Base-by-base conservation (phyloP, 1,284 basidiomycete species). In the Macrocystidia cucumis region DNA sequence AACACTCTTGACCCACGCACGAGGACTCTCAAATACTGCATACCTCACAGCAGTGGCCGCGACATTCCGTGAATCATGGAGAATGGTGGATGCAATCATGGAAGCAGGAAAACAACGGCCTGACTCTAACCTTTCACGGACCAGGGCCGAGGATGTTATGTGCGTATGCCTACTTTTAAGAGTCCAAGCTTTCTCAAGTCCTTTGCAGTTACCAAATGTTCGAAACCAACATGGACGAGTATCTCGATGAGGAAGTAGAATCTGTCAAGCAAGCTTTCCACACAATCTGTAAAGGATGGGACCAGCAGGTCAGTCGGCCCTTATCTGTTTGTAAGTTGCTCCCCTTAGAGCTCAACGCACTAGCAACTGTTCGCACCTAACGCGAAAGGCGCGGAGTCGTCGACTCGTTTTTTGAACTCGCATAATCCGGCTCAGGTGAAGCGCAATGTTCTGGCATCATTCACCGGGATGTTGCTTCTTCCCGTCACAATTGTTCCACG, bases 401-500 rank as follows among this genome's bases (percentile, higher is more conserved):
- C n/a, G 25, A 16, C 45, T 0, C 74, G 74, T 19, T 96, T 97
- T 57, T 67, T 96, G 3, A 67, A 73, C 3, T 85, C 91, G 0
- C 75, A 83, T 32, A 96, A 97, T 49, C 91, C 93, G 0, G 91
- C 91, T 0, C 79, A 84, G 43, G 79, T 95, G 39, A 98, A 98
- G 55, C 78, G 90, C 13, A 96, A 86, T 44, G 88, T 98, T 8
- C 70, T 98, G 1, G 83, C 89, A 0, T 89, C 89, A 0, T 98
- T 98, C 60, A 88, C 88, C 7, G 83, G 89, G 41, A 78, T 91
- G 0, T 75, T 98, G 1, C 65, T 98, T 0, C 67, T 97, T 0
- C 95, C 95, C 0, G 95, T 98, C 12, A 96, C 91, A 1, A 96
- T 98, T 46, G 92, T 98, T 1, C 95, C 95, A 0, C 78, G 89